Conservation (phyloP, 331 rosid species). For the Quercus tomentella region DNA sequence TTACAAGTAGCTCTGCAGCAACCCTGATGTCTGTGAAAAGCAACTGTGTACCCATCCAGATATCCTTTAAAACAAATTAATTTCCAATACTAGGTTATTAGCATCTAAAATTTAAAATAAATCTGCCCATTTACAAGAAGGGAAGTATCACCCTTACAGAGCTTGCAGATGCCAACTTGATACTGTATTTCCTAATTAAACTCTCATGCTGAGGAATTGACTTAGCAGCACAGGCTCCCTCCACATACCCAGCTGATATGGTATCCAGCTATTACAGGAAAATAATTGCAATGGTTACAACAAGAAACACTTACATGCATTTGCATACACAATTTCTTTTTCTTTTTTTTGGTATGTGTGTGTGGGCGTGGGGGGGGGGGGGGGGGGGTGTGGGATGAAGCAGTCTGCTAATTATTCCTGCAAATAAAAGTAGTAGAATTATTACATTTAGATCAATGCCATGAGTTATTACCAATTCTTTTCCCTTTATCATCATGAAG, state of each 20-base stretch:
- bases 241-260: neutral
- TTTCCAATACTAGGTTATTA: constrained; percentile 13
- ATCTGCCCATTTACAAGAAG: neutral
- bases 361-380: too few relatives aligned
- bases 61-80: constrained; percentile 41
- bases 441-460: neutral
- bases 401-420: too few relatives aligned
- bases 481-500: too few relatives aligned
- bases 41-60: constrained; percentile 60
- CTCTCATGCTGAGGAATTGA: constrained; percentile 19
- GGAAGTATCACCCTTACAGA: constrained; percentile 38
- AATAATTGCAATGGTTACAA: neutral
- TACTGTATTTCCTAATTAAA: constrained; percentile 44
- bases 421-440: too few relatives aligned
- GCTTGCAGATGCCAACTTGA: constrained; percentile 45
- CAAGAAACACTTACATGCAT: neutral
- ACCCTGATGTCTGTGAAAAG: constrained; percentile 50
- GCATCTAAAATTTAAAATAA: constrained; percentile 5
- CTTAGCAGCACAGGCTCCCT: constrained; percentile 15
- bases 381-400: too few relatives aligned
- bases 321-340: neutral
- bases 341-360: neutral
- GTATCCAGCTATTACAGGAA: constrained; percentile 22
- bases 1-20: constrained; percentile 39
- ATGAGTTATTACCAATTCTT: neutral